These are phyloP conservation scores for Pseudogymnoascus sp. DNA, from an alignment of 2,329 filamentous ascomycete species.

Conservation along the genomic window DNA sequence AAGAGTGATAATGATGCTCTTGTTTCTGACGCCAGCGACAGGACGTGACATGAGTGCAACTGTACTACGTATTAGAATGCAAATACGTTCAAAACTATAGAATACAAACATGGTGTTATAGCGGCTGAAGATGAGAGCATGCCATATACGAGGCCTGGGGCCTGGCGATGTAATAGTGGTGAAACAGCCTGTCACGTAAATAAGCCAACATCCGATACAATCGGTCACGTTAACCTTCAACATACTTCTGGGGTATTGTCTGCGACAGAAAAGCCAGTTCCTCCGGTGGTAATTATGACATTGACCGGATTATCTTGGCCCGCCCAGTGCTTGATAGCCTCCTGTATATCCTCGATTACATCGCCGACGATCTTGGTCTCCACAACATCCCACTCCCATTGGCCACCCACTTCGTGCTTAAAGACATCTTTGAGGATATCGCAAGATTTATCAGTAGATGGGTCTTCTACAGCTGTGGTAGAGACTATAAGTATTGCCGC, in stretches of 20 bases:
- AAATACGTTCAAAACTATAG: neutral
- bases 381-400: constrained; percentile 57
- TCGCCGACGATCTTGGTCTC: constrained; percentile 74
- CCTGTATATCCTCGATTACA: constrained; percentile 65
- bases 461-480: constrained; percentile 76
- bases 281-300: constrained; percentile 80
- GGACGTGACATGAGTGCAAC: constrained; percentile 96
- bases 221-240: constrained; percentile 10
- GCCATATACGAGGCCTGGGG: constrained; percentile 84
- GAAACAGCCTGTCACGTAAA: constrained; percentile 51
- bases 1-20: constrained; percentile 76
- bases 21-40: constrained; percentile 77
- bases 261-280: constrained; percentile 80
- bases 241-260: constrained; percentile 83
- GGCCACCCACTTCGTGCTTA: constrained; percentile 53
- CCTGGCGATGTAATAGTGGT: constrained; percentile 73
- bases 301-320: constrained; percentile 60
- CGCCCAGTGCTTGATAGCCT: constrained; percentile 63
- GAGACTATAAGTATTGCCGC: constrained; percentile 81
- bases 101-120: constrained; percentile 75
- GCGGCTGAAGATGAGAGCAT: constrained; percentile 81
- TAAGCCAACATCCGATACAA: neutral
- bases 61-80: constrained; percentile 33
- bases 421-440: constrained; percentile 63
- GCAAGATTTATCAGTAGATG: constrained; percentile 69